Base-by-base conservation (phyloP, 2,329 filamentous ascomycete genomes). In the Fusarium anthophilum region DNA sequence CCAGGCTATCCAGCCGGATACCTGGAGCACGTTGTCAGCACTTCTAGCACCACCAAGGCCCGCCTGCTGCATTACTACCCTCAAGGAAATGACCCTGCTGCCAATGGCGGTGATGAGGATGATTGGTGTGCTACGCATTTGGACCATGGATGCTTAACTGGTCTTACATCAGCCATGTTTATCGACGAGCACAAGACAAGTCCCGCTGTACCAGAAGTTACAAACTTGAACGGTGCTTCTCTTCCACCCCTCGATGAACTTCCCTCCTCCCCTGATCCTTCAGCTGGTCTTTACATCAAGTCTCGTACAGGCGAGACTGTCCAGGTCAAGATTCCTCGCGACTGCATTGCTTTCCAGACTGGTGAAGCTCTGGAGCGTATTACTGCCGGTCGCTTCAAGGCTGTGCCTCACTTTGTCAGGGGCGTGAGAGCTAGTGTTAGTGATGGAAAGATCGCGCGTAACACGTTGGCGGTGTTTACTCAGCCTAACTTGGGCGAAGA, bases 301-400 rank as follows among this genome's bases (percentile, higher is more conserved):
- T 96, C 95, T 37, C 92, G 96, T 50, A 90, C 91, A 1, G 95
- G 94, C 5, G 86, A 92, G 68, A 92, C 93, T 3, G 92, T 95
- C n/a, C 96, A 98, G 83, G 94, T 98, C 76, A 91, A 92, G 80
- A 98, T 99, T 74, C 96, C 96, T 4, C 88, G 91, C 47, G 95
- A 97, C 80, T 96, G 94, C 82, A 92, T 99, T 56, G 96, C 94
- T 2, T 99, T 99, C 81, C 96, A 99, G 86, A 99, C 96, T 0
- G 96, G 96, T 5, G 94, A 98, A 84, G 92, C 96, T 2, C 86
- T 99, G 57, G 93, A 98, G 83, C 87, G 94, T 66, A 98, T 99
- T 80, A 98, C 96, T 0, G 86, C 89, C n/a, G 96, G 96, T 15
- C 91, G 90, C 79, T 98, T 99, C 86, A 94, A 93, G 83, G 96